Conservation (phyloP, 169 alveolate genomes). For the Plasmodium knowlesi region DNA sequence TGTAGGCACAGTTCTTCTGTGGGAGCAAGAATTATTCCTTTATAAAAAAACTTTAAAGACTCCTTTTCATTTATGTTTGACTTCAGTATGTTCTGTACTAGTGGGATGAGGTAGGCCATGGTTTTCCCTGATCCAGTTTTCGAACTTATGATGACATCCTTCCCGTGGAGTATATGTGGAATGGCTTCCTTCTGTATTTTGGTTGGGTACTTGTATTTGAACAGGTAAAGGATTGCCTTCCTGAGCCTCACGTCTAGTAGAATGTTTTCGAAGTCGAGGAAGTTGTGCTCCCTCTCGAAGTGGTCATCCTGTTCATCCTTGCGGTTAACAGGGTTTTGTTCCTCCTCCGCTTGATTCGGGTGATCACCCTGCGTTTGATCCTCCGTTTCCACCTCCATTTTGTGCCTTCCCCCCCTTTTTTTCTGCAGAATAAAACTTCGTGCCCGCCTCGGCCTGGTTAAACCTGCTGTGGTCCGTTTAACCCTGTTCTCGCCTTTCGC, state of each 20-base stretch:
- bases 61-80: constrained; percentile 29
- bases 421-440: not conserved
- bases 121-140: constrained; percentile 87
- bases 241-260: constrained; percentile 59
- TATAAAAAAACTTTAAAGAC: constrained; percentile 61
- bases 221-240: constrained; percentile 42
- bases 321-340: not conserved
- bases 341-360: not conserved
- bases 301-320: not conserved
- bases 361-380: not conserved
- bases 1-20: constrained; percentile 81
- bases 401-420: not conserved
- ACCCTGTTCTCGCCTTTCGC: not conserved
- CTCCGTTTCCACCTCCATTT: not conserved
- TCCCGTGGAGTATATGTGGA: constrained; percentile 80
- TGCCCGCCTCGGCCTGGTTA: not conserved
- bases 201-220: constrained; percentile 29
- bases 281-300: constrained; percentile 28
- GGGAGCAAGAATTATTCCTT: constrained; percentile 80
- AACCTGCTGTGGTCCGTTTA: not conserved
- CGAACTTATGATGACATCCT: constrained; percentile 80
- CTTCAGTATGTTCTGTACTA: constrained; percentile 62
- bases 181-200: constrained; percentile 73
- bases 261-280: constrained; percentile 40
- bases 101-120: constrained; percentile 83